These are phyloP conservation scores for Barbarea vulgaris DNA, from an alignment of 345 rosid genomes.

Conservation along the genomic window DNA sequence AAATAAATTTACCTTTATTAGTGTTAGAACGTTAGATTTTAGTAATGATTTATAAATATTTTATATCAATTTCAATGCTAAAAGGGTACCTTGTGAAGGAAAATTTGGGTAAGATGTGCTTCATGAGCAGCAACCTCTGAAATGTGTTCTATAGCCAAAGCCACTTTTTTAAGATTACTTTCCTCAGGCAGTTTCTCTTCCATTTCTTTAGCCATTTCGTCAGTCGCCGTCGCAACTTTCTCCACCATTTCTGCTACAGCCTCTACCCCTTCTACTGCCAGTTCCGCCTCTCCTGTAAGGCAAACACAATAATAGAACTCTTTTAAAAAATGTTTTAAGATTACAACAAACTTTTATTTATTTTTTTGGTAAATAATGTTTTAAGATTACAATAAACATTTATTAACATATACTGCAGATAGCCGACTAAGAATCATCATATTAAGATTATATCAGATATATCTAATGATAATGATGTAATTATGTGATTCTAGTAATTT, in stretches of 20 bases:
- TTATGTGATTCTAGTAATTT: too few species aligned
- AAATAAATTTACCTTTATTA: not conserved
- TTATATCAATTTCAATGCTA: not conserved
- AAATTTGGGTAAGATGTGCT: constrained; percentile 49
- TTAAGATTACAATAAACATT: too few species aligned
- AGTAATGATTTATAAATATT: not conserved
- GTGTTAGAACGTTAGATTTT: not conserved
- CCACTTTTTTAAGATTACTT: constrained; percentile 59
- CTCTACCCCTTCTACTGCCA: constrained; percentile 49
- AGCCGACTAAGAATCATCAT: too few species aligned
- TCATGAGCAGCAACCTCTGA: constrained; percentile 67
- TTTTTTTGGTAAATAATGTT: too few species aligned
- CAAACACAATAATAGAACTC: too few species aligned
- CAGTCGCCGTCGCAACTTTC: constrained; percentile 44
- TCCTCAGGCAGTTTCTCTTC: constrained; percentile 56
- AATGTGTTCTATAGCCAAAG: constrained; percentile 51
- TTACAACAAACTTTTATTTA: not conserved
- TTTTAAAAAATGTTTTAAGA: not conserved
- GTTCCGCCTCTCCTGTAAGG: constrained; percentile 57
- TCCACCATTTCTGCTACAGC: constrained; percentile 54
- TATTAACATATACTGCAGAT: too few species aligned
- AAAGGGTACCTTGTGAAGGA: constrained; percentile 61
- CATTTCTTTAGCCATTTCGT: constrained; percentile 46
- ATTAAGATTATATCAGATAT: too few species aligned
- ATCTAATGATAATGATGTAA: too few species aligned